These are phyloP conservation scores for Fistulinella prunicolor DNA, from an alignment of 768 basidiomycete genomes.

Conservation along the genomic window DNA sequence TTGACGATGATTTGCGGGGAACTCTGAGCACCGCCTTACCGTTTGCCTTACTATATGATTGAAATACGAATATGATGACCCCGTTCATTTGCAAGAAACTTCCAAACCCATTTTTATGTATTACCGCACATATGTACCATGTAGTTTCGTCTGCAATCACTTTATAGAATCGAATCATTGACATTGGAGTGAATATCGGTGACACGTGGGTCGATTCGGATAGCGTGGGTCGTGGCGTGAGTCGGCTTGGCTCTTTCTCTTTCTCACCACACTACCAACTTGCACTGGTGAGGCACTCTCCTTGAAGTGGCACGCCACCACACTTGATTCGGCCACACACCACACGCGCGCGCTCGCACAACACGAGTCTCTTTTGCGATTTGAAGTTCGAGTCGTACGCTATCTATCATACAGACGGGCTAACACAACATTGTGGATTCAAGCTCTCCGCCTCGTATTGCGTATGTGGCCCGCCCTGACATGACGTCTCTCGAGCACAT, in stretches of 20 bases:
- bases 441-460: not conserved
- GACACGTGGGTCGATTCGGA: not conserved
- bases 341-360: not conserved
- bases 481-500: slow-evolving; percentile 30
- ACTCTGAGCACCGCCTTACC: too few relatives aligned
- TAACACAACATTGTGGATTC: not conserved
- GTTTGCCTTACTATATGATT: not conserved
- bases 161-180: slow-evolving; percentile 14
- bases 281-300: too few relatives aligned
- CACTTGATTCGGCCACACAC: not conserved
- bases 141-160: slow-evolving; percentile 17
- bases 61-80: not conserved
- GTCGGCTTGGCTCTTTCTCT: not conserved
- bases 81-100: not conserved
- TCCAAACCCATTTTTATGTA: slow-evolving; percentile 19
- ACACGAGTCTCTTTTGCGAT: not conserved
- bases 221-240: not conserved
- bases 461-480: slow-evolving; percentile 15
- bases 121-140: slow-evolving; percentile 28
- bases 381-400: not conserved
- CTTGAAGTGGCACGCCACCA: not conserved
- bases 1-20: slow-evolving; percentile 12
- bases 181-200: not conserved
- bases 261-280: not conserved
- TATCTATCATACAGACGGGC: not conserved